Percentiles rank a stretch among this genome's conserved stretches.
Evolutionary conservation across 1,139 yeast genomes (phyloP).

Genomic region (Kodamaea fungicola): DNA sequence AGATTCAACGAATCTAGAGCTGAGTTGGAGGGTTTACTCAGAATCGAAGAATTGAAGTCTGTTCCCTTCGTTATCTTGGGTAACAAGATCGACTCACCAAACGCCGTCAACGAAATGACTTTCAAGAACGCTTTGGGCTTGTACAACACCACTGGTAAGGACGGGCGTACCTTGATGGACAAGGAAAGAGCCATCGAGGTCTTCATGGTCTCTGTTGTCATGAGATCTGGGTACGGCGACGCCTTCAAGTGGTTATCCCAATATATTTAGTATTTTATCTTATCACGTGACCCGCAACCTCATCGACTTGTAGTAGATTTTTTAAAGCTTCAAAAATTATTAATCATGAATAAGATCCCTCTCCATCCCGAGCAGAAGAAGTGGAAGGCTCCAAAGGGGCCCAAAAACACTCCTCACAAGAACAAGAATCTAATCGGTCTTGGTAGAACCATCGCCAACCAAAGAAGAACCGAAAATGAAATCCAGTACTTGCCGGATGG

Average conservation of each 20-base stretch:
- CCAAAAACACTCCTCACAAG: slow-evolving; percentile 81
- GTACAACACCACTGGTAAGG: slow-evolving; percentile 77
- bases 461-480: slow-evolving; percentile 64
- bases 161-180: slow-evolving; percentile 65
- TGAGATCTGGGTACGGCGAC: slow-evolving; percentile 96
- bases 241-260: slow-evolving; percentile 97
- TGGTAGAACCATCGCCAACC: slow-evolving; percentile 80
- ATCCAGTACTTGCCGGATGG: slow-evolving; percentile 79
- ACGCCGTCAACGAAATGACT: slow-evolving; percentile 94
- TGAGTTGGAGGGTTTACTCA: slow-evolving; percentile 88
- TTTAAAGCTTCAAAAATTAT: slow-evolving; percentile 1
- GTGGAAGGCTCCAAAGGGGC: slow-evolving; percentile 79
- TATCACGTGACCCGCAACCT: neutral
- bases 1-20: slow-evolving; percentile 93
- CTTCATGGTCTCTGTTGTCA: slow-evolving; percentile 94
- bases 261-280: slow-evolving; percentile 52
- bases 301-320: slow-evolving; percentile 1
- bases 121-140: slow-evolving; percentile 88
- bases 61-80: slow-evolving; percentile 95
- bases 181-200: slow-evolving; percentile 91
- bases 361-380: slow-evolving; percentile 49
- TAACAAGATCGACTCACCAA: slow-evolving; percentile 91
- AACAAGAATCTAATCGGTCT: slow-evolving; percentile 81
- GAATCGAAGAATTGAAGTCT: slow-evolving; percentile 80
- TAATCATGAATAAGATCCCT: slow-evolving; percentile 32